A percentile compares a stretch with the other conserved stretches of the same genome.
Evolutionary conservation across 371 early-diverging fungal species (phyloP).

Genomic region (Mortierella sp.): DNA sequence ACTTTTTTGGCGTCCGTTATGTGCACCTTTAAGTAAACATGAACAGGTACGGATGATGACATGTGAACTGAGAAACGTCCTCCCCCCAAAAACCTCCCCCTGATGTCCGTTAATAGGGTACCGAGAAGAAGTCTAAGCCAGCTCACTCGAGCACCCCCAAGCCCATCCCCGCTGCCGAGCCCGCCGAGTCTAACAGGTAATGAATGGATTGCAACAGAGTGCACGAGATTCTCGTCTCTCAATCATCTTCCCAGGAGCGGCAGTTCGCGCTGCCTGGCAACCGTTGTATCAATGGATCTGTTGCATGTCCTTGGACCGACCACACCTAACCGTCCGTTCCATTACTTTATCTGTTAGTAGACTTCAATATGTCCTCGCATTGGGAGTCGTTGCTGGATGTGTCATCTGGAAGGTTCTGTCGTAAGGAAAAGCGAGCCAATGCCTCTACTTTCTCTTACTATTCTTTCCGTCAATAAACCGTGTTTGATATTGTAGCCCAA

Average conservation of each 20-base stretch:
- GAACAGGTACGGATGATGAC: no score
- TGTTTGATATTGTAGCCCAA: no score
- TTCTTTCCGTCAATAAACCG: no score
- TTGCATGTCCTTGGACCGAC: no score
- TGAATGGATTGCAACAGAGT: neutral
- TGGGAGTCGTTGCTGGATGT: conserved; percentile 41
- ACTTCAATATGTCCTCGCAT: conserved; percentile 38
- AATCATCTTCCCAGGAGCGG: no score
- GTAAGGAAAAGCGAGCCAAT: conserved; percentile 6
- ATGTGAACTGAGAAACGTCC: neutral
- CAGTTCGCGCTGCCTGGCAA: no score
- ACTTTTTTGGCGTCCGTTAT: no score
- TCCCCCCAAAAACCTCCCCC: neutral
- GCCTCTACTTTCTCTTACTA: no score
- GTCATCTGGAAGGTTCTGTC: conserved; percentile 41
- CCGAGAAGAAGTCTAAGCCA: conserved; percentile 22
- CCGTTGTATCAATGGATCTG: no score
- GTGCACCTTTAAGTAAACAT: conserved; percentile 11
- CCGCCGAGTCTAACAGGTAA: conserved; percentile 37
- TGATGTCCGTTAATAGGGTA: conserved; percentile 11
- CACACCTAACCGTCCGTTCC: conserved; percentile 2
- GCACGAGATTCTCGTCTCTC: no score
- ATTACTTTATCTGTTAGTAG: neutral
- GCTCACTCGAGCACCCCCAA: conserved; percentile 27
- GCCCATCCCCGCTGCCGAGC: conserved; percentile 41